Percentiles rank a stretch among this genome's conserved stretches.
Evolutionary conservation across 106 monocot species (phyloP).

Genomic region (Agapanthus africanus): DNA sequence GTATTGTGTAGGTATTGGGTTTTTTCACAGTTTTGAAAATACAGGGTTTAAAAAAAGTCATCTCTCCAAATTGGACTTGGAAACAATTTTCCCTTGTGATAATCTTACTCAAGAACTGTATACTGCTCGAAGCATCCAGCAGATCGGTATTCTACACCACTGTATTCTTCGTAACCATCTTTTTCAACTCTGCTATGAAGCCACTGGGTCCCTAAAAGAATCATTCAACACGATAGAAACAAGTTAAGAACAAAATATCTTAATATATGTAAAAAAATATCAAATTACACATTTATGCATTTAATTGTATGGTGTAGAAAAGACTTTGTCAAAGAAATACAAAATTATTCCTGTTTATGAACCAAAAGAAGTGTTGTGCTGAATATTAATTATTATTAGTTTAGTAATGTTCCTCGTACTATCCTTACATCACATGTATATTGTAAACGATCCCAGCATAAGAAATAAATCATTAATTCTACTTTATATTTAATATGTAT

Average conservation of each 20-base stretch:
- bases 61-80: too few relatives aligned
- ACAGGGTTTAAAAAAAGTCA: too few relatives aligned
- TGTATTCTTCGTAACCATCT: slow-evolving; percentile 94
- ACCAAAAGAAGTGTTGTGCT: neutral
- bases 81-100: too few relatives aligned
- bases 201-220: slow-evolving; percentile 66
- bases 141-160: slow-evolving; percentile 84
- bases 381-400: too few relatives aligned
- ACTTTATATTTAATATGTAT: too few relatives aligned
- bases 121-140: slow-evolving; percentile 94
- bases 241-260: neutral
- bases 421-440: neutral
- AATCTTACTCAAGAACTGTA: slow-evolving; percentile 50
- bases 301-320: neutral
- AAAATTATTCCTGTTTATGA: neutral
- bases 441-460: neutral
- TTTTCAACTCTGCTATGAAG: slow-evolving; percentile 74
- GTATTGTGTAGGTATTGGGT: too few relatives aligned
- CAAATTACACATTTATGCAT: neutral
- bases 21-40: too few relatives aligned
- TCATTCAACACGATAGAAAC: too few relatives aligned
- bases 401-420: neutral
- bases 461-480: neutral
- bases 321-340: neutral
- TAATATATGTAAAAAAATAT: neutral